Evolutionary conservation across 2,329 filamentous ascomycete species (phyloP), one percentile per base, ranked within the genome.

Genomic region (Penicillium sp.): DNA sequence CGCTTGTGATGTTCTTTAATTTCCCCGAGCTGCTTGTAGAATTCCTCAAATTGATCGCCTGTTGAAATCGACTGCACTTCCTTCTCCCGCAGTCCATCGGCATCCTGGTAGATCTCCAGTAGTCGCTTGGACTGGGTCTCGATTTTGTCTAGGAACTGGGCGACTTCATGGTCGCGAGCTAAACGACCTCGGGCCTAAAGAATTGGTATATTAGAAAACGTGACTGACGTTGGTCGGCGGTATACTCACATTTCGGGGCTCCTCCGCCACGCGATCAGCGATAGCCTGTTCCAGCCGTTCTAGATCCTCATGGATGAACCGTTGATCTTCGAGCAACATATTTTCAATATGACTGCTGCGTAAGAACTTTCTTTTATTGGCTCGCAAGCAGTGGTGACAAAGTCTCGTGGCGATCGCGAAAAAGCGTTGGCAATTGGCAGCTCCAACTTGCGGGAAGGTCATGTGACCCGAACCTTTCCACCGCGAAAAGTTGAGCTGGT

Each of bases 251-350:
- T 93, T 89, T 75, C 88, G 90, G 43, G 93, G 92, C 62, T 97
- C 91, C 63, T 97, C 91, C 60, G 86, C 82, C 58, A 95, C 85
- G 68, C 92, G 89, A 77, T 97, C 92, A 52, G 90, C 88, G 67
- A 97, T 88, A 51, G 90, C 94, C 74, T 96, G 91, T 77, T 99
- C 94, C 57, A 99, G 84, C 61, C 94, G 88, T 82, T 99, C 94
- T 48, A 99, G 80, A 76, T 99, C 94, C 84, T 99, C 94, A 67
- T 97, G 92, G 67, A 97, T 85, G 69, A 90, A 91, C 67, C 94
- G 85, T 77, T 97, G 89, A 67, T 97, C 92, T 80, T 99, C 95
- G 61, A 97, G 78, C 64, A 96, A 79, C 91, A 97, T 86, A 36
- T 41, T 74, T 65, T 42, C 35, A 42, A 35, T 33, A 55, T 51